Evolutionary conservation across 75 land plant genomes (phyloP), one percentile per base, ranked within the genome.

Genomic region (Selaginella moellendorffii): DNA sequence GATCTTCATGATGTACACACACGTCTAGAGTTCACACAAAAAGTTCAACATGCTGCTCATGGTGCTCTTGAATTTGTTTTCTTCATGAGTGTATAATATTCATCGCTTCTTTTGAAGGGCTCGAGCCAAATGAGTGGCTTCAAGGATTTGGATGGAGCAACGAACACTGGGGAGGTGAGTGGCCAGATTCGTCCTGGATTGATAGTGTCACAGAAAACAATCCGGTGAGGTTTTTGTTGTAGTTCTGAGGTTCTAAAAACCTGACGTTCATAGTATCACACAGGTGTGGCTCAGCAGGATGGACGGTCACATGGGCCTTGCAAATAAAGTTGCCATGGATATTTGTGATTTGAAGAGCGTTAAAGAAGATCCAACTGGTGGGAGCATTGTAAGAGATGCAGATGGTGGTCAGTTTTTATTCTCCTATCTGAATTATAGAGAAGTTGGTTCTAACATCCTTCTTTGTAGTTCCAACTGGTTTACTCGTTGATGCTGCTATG

Each of bases 261-360:
- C 14, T 17, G 17, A 14, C 28, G 1, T 2, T 14, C 9, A 30
- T 12, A 31, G 10, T 62, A 24, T 24, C 26, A 0, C 53, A 22
- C 72, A 91, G 97, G 86, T 88, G 29, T 85, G 88, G 88, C 63
- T 85, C 19, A 65, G 78, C 58, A 77, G 97, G 42, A 75, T 83
- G 68, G 97, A 91, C 79, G 93, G 95, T 66, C 97, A 91, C 52
- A 91, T 83, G 84, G 85, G 97, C 27, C 67, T 91, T 58, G 89
- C 95, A 5, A 91, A 91, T 54, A 78, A 85, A 27, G 28, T 81
- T 2, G 83, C 95, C 2, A 71, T 85, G 53, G 72, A 68, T 29
- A 53, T 81, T 22, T 80, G 82, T 63, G 84, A 80, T 51, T 81
- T 91, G 26, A 30, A 76, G 56, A 77, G 62, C 20, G 27, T 42